Evolutionary conservation across 2,329 filamentous ascomycete genomes (phyloP).

Genomic region (Fusarium avenaceum): DNA sequence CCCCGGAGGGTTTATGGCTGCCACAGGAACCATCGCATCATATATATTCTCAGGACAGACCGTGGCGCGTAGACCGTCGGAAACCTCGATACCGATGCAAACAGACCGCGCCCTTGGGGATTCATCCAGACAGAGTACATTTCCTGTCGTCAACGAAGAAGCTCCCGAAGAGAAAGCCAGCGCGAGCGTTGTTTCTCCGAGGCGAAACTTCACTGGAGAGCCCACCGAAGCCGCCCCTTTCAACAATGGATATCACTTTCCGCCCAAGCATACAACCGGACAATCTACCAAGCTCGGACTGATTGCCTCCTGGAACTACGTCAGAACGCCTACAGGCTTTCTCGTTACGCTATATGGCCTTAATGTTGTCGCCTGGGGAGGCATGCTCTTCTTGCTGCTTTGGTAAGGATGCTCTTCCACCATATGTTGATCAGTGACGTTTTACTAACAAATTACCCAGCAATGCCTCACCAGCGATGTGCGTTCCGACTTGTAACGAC

Average conservation of each 20-base stretch:
- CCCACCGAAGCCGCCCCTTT: constrained; percentile 59
- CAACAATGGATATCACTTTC: constrained; percentile 76
- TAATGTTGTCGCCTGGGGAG: constrained; percentile 89
- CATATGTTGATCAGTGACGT: neutral
- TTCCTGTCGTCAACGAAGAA: constrained; percentile 43
- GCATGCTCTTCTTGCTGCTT: constrained; percentile 89
- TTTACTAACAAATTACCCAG: constrained; percentile 33
- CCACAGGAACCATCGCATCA: constrained; percentile 61
- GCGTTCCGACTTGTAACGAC: constrained; percentile 75
- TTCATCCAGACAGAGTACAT: constrained; percentile 42
- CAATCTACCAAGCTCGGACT: constrained; percentile 70
- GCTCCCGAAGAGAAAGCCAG: constrained; percentile 22
- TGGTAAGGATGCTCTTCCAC: constrained; percentile 65
- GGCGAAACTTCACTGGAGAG: constrained; percentile 37
- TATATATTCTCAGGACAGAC: constrained; percentile 52
- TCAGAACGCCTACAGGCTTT: constrained; percentile 81
- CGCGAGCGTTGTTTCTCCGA: constrained; percentile 10
- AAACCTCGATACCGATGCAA: constrained; percentile 37
- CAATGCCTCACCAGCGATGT: constrained; percentile 73
- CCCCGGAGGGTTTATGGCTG: constrained; percentile 64
- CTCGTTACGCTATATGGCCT: constrained; percentile 83
- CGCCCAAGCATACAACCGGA: constrained; percentile 70
- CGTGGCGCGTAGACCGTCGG: constrained; percentile 34
- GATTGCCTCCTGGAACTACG: constrained; percentile 77
- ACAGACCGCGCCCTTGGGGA: constrained; percentile 41